Evolutionary conservation across 1,284 basidiomycete genomes (phyloP).

Genomic region (Cronartium quercuum): DNA sequence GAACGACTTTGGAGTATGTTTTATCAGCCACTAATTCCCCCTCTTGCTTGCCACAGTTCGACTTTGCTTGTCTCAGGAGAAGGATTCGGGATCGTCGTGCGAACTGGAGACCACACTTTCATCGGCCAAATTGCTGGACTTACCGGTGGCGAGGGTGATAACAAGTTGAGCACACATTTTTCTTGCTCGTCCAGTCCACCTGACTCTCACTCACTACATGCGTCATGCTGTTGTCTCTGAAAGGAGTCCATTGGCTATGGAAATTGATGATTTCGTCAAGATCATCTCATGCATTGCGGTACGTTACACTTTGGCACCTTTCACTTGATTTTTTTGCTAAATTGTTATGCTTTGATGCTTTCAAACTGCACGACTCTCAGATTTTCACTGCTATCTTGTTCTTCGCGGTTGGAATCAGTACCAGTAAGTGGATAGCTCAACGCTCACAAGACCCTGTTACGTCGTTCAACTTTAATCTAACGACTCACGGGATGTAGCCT

Average conservation of each 20-base stretch:
- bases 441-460: background rate
- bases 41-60: conserved; percentile 47
- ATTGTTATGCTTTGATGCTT: background rate
- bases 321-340: background rate
- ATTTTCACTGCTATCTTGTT: conserved; percentile 61
- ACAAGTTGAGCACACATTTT: conserved; percentile 48
- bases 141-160: conserved; percentile 60
- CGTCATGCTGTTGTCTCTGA: background rate
- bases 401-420: conserved; percentile 62
- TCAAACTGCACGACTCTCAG: background rate
- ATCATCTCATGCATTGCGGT: conserved; percentile 52
- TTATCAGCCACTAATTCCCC: no score
- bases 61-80: conserved; percentile 64
- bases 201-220: background rate
- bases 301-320: background rate
- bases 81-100: conserved; percentile 62
- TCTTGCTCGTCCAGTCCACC: background rate
- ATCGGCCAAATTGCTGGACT: conserved; percentile 63
- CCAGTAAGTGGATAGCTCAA: background rate
- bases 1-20: no score
- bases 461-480: background rate
- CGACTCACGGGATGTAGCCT: conserved; percentile 50
- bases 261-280: conserved; percentile 61
- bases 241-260: conserved; percentile 58
- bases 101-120: conserved; percentile 62